Evolutionary conservation across 1,284 basidiomycete species (phyloP), one percentile per base, ranked within the genome.

Genomic region (Irpex sp.): DNA sequence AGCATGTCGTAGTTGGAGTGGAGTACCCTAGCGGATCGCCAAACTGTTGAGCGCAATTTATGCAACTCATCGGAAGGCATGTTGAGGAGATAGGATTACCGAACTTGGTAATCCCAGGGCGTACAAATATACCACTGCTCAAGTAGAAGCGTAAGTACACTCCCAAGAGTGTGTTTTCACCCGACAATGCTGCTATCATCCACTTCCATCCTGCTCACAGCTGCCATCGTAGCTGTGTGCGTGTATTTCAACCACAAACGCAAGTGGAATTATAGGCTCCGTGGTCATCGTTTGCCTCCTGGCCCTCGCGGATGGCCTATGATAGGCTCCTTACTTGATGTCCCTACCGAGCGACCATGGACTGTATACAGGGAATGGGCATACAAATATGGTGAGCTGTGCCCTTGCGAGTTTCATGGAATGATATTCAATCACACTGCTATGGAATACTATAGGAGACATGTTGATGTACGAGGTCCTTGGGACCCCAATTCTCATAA

Each of bases 331-430:
- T 53, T 53, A 31, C 13, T 53, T 15, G 26, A 31, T 19, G 9
- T 51, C 9, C 50, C 50, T 17, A n/a, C 19, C 11, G 39, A 63
- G 17, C 15, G 9, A 11, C n/a, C 50, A n/a, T 64, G 50, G 50
- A 21, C 9, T 6, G 51, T 31, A 15, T 64, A 61, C 49, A 11
- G 57, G 11, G n/a, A 57, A n/a, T 64, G 63, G 63, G 50, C 63
- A 7, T 49, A 54, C 5, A 19, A 37, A 11, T 66, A 62, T 31
- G 65, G 65, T 67, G 43, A n/a, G 4, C 57, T 54, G 33, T 51
- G 19, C 26, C 50, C 26, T 31, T 33, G 31, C 31, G 31, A 33
- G 31, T 33, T 33, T 33, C 31, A 33, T 33, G 31, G 31, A 33
- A 33, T 33, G 31, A 33, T 33, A 33, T 33, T 33, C 31, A 33